A percentile compares a stretch with the other conserved stretches of the same genome.
Conservation (phyloP, 2,329 filamentous ascomycete genomes). For the Diaporthe helianthi region DNA sequence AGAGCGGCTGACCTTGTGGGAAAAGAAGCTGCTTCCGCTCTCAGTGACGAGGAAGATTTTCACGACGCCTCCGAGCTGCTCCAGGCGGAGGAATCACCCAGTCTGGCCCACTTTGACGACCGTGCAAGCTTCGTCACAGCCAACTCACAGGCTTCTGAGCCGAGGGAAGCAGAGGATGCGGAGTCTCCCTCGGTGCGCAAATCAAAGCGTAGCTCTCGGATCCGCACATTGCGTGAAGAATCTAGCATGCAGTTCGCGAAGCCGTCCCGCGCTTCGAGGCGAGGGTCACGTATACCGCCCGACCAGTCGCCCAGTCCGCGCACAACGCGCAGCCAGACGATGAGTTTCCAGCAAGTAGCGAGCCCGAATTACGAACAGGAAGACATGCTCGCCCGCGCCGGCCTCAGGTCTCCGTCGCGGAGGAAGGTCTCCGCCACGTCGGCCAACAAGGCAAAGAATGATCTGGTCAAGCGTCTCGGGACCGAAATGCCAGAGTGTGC, state of each 20-base stretch:
- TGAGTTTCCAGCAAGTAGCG: constrained; percentile 31
- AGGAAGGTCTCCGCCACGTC: constrained; percentile 33
- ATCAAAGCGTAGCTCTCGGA: constrained; percentile 15
- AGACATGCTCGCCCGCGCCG: constrained; percentile 43
- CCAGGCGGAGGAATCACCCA: neutral
- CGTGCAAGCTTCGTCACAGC: constrained; percentile 27
- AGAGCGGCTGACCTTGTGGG: neutral
- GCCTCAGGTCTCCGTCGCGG: constrained; percentile 41
- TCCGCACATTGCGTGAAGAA: constrained; percentile 7
- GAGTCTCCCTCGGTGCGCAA: constrained; percentile 1
- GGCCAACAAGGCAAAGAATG: constrained; percentile 47
- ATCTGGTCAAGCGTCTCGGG: constrained; percentile 55
- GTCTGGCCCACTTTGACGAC: constrained; percentile 4
- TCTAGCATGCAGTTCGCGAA: constrained; percentile 8
- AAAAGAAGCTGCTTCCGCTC: neutral
- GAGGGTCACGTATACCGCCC: constrained; percentile 11
- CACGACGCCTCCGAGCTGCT: constrained; percentile 25
- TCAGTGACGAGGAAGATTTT: constrained; percentile 20
- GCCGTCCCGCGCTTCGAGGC: neutral
- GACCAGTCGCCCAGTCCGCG: constrained; percentile 29
- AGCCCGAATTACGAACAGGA: constrained; percentile 36
- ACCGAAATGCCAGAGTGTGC: constrained; percentile 61
- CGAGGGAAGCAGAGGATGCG: constrained; percentile 14
- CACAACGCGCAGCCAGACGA: constrained; percentile 34
- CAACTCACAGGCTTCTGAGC: constrained; percentile 28